A percentile compares a stretch with the other conserved stretches of the same genome.
These are phyloP conservation scores for Gossypium gossypioides DNA, from an alignment of 441 rosid genomes.

Conservation along the genomic window DNA sequence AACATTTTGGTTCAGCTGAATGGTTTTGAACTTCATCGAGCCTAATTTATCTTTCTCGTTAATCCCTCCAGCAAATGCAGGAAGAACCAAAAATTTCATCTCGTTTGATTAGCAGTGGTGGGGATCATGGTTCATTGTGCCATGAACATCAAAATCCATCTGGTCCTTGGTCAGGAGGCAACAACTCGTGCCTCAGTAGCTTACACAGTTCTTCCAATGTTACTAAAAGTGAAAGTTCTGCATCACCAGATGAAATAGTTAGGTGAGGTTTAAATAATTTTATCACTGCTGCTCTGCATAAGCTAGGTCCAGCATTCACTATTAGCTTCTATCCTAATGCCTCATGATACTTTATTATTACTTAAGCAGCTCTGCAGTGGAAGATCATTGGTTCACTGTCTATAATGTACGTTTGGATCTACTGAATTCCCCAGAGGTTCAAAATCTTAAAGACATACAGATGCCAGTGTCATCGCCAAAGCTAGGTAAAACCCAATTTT, in stretches of 20 bases:
- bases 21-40: constrained; percentile 8
- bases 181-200: constrained; percentile 27
- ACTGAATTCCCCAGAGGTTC: constrained; percentile 49
- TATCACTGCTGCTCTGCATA: constrained; percentile 5
- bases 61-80: constrained; percentile 21
- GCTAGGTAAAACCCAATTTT: constrained; percentile 29
- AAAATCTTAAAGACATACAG: constrained; percentile 19
- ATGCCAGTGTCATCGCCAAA: constrained; percentile 22
- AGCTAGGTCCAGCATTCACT: not conserved
- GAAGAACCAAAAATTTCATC: constrained; percentile 23
- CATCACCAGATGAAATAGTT: constrained; percentile 25
- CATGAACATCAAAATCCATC: constrained; percentile 45
- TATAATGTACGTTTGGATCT: constrained; percentile 64
- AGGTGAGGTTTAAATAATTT: constrained; percentile 24
- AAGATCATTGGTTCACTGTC: constrained; percentile 57
- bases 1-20: not conserved
- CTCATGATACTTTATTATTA: constrained; percentile 13
- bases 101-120: constrained; percentile 26
- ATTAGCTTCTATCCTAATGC: constrained; percentile 14
- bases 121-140: constrained; percentile 21
- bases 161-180: constrained; percentile 23
- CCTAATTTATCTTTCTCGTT: constrained; percentile 5
- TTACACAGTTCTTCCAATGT: constrained; percentile 28
- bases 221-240: constrained; percentile 23
- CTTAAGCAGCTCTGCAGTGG: constrained; percentile 29